Evolutionary conservation across 306 rosid genomes (phyloP), one percentile per base, ranked within the genome.

Genomic region (Gillenia trifoliata): DNA sequence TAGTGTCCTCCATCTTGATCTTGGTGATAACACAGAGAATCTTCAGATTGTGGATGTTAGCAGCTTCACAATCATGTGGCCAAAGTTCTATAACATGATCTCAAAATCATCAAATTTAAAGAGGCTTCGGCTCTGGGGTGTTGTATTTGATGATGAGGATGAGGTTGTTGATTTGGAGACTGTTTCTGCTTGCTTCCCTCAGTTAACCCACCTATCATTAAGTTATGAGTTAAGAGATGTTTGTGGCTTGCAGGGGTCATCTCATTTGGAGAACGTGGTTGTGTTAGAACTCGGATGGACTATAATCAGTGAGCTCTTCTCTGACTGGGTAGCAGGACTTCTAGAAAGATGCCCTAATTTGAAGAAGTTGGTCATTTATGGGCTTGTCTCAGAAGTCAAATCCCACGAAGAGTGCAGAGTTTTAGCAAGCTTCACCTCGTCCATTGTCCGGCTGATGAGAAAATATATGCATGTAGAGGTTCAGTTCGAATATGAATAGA

Each of bases 281-380:
- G 87, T 89, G 63, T 83, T 93, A 65, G 96, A 93, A 75, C 91
- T 93, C 55, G 98, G 97, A 30, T 93, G 97, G 98, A 91, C 86
- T 25, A 55, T 68, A 65, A 85, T 93, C 41, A 88, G 71, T 75
- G 97, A 91, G 68, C 85, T 89, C 41, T 91, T 91, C 89, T 81
- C 91, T 3, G 86, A 69, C 6, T 93, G 96, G 97, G 93, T 93
- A 20, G 90, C 80, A 20, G 92, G 89, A 57, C 85, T 88, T 64
- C 78, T 88, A 71, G 92, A 85, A 79, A 82, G 90, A 70, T 91
- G 97, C 76, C 98, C 93, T 30, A 86, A 84, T 63, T 72, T 93
- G 83, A 86, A 82, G 79, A 91, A 79, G 47, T 61, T 93, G 83
- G 78, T 88, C 50, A 75, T 93, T 64, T 78, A 83, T 76, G 96